Base-by-base conservation (phyloP, 2,329 filamentous ascomycete genomes). In the Phialemonium atrogriseum region DNA sequence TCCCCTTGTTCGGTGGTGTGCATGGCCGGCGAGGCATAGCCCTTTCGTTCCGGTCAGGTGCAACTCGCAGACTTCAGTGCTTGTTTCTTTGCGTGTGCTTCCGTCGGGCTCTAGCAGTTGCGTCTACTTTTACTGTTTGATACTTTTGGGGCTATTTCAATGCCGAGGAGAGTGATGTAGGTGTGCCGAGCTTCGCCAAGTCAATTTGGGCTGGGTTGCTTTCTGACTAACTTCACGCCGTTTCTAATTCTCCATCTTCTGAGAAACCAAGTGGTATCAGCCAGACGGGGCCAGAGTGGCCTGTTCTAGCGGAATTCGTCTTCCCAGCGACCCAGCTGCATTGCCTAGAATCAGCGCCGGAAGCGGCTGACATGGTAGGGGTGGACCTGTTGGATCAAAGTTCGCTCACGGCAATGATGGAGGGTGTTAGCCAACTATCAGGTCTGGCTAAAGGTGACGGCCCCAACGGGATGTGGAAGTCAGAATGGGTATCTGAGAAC, bases 1-100 rank as follows among this genome's bases (percentile, higher is more conserved):
- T 91, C 84, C 23, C 87, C 81, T 4, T 80, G 69, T 49, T 93
- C 86, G 0, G 86, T 80, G 9, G 94, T 85, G 46, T 85, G 81
- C 89, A 96, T 96, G 46, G 95, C 89, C 12, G 87, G 88, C 1
- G 89, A 95, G 24, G 85, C 83, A 69, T n/a, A n/a, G n/a, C n/a
- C n/a, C 89, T 86, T 46, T 95, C 88, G 0, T 85, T 93, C 10
- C 28, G 28, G 24, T 24, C 15, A 30, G 34, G 14, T 46, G 46
- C 20, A 50, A 61, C 19, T 87, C 89, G 46, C 94, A 85, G 0
- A 87, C 80, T 48, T 83, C 72, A 1, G 89, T 66, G 1, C 74
- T 70, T 7, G 64, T 60, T 31, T 59, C 63, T 15, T 46, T 50
- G 32, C 28, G 28, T 16, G 47, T 43, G 21, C 39, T 40, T 22